Conservation (phyloP, 176 grass and related monocot species). For the Ampelocalamus luodianensis region DNA sequence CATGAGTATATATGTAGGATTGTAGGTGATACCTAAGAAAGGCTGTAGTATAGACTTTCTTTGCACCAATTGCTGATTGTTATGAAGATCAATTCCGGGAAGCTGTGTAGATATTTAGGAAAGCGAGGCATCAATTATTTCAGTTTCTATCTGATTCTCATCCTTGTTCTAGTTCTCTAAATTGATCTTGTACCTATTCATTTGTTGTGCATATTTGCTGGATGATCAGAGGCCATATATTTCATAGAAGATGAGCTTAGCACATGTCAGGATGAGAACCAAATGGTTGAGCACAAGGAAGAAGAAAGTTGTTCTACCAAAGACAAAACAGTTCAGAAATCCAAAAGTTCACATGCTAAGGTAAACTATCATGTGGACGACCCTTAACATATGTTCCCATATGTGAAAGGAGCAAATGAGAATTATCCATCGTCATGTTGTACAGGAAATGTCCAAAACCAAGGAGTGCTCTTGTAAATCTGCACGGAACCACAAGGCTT, state of each 20-base stretch:
- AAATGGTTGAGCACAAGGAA: constrained; percentile 17
- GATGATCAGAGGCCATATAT: constrained; percentile 6
- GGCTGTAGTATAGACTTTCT: background rate
- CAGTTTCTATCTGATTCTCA: background rate
- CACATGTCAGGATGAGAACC: constrained; percentile 26
- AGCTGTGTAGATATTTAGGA: background rate
- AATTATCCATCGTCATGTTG: background rate
- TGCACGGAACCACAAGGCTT: constrained; percentile 56
- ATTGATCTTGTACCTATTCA: background rate
- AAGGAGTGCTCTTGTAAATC: constrained; percentile 69
- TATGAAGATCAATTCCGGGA: background rate
- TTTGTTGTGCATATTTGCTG: constrained; percentile 26
- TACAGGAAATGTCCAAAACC: constrained; percentile 46
- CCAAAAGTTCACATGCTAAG: constrained; percentile 35
- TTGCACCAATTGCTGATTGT: background rate
- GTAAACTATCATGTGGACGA: constrained; percentile 28
- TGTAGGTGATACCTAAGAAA: background rate
- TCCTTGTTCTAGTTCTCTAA: constrained; percentile 21
- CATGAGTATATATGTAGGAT: background rate
- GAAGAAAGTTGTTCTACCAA: constrained; percentile 40
- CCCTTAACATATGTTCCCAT: background rate
- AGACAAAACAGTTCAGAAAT: constrained; percentile 30
- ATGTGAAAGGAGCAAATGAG: constrained; percentile 20
- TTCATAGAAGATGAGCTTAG: constrained; percentile 41
- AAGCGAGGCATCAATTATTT: background rate